A percentile compares a stretch with the other conserved stretches of the same genome.
Conservation (phyloP, 257 asterid species). For the Haberlea rhodopensis region DNA sequence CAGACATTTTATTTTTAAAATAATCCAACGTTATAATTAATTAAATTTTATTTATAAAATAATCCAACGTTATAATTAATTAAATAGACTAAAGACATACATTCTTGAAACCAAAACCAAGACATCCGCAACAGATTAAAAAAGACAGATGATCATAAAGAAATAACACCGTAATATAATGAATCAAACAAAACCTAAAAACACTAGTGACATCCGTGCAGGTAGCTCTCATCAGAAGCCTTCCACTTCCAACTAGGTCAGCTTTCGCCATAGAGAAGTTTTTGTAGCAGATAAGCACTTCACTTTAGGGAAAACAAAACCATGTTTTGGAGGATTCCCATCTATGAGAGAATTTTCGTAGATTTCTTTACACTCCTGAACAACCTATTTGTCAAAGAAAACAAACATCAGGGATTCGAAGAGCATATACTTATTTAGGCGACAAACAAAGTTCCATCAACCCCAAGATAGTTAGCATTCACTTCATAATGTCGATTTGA, state of each 20-base stretch:
- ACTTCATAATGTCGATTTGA: not conserved
- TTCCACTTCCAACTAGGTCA: not conserved
- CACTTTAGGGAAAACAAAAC: slow-evolving; percentile 28
- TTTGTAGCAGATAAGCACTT: too few species aligned
- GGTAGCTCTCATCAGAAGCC: not conserved
- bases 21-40: too few species aligned
- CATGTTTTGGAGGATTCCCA: slow-evolving; percentile 87
- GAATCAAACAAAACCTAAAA: not conserved
- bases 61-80: too few species aligned
- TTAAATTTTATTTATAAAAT: too few species aligned
- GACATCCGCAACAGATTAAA: too few species aligned
- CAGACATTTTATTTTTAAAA: too few species aligned
- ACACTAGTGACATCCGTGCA: not conserved
- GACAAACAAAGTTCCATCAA: not conserved
- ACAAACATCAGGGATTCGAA: not conserved
- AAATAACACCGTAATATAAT: not conserved
- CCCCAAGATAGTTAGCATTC: not conserved
- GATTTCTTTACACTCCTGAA: slow-evolving; percentile 89
- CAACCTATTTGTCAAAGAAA: slow-evolving; percentile 52
- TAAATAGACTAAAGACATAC: too few species aligned
- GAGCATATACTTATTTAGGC: not conserved
- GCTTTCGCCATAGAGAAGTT: too few species aligned
- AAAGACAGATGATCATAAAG: too few species aligned
- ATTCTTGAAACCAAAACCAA: too few species aligned
- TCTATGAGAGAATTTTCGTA: slow-evolving; percentile 73